Evolutionary conservation across 2,329 filamentous ascomycete species (phyloP).

Genomic region (Colletotrichum sp.): DNA sequence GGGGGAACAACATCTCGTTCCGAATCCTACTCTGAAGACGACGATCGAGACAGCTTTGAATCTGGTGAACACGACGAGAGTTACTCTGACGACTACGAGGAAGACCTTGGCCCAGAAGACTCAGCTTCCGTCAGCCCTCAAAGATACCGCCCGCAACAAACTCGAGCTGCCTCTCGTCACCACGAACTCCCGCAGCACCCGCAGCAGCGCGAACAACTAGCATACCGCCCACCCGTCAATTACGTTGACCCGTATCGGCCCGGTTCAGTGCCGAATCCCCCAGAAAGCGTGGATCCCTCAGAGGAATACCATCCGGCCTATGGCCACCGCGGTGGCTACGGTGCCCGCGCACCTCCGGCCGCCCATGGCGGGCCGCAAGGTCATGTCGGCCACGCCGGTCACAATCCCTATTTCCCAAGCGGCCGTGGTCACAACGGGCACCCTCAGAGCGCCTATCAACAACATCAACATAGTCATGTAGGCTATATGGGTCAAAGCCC

Average conservation of each 20-base stretch:
- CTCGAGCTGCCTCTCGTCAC: slow-evolving; percentile 22
- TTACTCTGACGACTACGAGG: slow-evolving; percentile 35
- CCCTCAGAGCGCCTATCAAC: slow-evolving; percentile 29
- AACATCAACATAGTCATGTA: slow-evolving; percentile 43
- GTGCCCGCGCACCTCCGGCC: slow-evolving; percentile 11
- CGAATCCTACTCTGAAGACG: slow-evolving; percentile 43
- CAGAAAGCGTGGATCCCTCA: slow-evolving; percentile 68
- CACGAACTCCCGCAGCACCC: slow-evolving; percentile 33
- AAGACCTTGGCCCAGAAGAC: slow-evolving; percentile 54
- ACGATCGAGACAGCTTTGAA: slow-evolving; percentile 34
- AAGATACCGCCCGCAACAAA: slow-evolving; percentile 22
- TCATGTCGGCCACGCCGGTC: slow-evolving; percentile 25
- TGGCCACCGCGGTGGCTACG: slow-evolving; percentile 35
- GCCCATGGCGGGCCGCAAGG: slow-evolving; percentile 20
- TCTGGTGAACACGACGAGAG: slow-evolving; percentile 29
- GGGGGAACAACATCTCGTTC: slow-evolving; percentile 31
- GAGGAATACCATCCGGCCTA: slow-evolving; percentile 62
- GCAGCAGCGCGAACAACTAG: slow-evolving; percentile 23
- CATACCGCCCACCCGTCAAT: slow-evolving; percentile 6
- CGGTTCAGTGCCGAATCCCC: slow-evolving; percentile 53
- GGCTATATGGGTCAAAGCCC: slow-evolving; percentile 39
- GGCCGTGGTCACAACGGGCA: slow-evolving; percentile 34
- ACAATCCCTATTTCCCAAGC: neutral
- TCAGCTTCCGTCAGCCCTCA: slow-evolving; percentile 57
- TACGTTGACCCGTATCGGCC: slow-evolving; percentile 40